phyloP scores from a whole-genome alignment of 2,329 filamentous ascomycete species.

The Allantophomopsis cytisporea region DNA sequence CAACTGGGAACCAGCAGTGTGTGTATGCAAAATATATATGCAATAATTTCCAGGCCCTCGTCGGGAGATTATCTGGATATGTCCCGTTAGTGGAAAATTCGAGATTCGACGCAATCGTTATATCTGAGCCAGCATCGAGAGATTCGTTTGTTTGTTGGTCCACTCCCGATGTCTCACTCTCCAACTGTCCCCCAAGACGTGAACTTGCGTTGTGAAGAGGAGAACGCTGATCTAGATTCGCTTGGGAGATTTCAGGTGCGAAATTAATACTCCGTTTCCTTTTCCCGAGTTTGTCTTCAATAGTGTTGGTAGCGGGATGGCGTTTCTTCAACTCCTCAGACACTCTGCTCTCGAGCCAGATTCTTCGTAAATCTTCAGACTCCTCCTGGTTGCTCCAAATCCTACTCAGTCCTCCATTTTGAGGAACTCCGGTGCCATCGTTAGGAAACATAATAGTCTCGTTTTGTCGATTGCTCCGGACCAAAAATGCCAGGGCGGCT shows the following conservation, averaged over 20 bases:
- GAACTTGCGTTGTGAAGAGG: background rate
- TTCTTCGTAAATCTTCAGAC: constrained; percentile 13
- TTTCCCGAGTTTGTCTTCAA: constrained; percentile 9
- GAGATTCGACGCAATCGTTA: background rate
- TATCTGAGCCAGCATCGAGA: background rate
- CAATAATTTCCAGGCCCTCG: constrained; percentile 31
- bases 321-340: constrained; percentile 16
- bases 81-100: background rate
- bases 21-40: constrained; percentile 66
- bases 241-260: constrained; percentile 8
- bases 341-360: constrained; percentile 17
- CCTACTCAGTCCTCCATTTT: constrained; percentile 3
- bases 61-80: constrained; percentile 12
- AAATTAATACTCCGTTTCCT: constrained; percentile 5
- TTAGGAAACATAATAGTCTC: constrained; percentile 9
- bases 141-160: background rate
- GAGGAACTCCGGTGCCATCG: no score
- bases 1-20: constrained; percentile 63
- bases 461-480: constrained; percentile 24
- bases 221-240: background rate
- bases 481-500: constrained; percentile 28
- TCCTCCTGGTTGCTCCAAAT: constrained; percentile 15
- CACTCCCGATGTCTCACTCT: background rate
- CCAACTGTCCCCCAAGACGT: background rate
- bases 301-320: constrained; percentile 13